These are phyloP conservation scores for Monilinia fructigena DNA, from an alignment of 2,329 filamentous ascomycete species.

Conservation along the genomic window DNA sequence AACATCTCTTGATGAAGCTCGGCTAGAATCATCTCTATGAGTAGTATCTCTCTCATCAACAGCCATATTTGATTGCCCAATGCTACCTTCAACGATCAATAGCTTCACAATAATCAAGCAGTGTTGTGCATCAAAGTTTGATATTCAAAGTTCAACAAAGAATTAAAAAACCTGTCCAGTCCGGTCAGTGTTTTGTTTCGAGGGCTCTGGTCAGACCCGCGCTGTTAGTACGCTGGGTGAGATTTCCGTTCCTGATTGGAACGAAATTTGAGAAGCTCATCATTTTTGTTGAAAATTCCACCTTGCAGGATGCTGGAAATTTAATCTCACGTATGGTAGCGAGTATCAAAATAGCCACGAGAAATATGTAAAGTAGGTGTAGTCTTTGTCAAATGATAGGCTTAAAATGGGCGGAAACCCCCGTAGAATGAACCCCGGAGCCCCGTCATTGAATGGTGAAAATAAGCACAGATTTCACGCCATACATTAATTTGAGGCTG, in stretches of 20 bases:
- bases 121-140: not conserved
- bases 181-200: not conserved
- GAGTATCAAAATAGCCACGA: not conserved
- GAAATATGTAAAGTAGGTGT: not conserved
- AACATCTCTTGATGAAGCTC: constrained; percentile 12
- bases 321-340: not conserved
- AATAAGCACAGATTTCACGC: constrained; percentile 15
- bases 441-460: constrained; percentile 18
- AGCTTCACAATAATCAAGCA: not conserved
- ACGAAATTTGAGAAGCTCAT: constrained; percentile 9
- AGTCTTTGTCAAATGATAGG: not conserved
- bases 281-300: constrained; percentile 11
- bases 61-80: constrained; percentile 6
- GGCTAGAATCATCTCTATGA: constrained; percentile 7
- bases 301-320: constrained; percentile 1
- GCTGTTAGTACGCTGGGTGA: not conserved
- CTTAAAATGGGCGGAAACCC: not conserved
- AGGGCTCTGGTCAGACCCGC: not conserved
- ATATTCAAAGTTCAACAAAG: not conserved
- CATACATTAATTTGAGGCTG: constrained; percentile 16
- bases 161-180: not conserved
- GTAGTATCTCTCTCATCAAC: constrained; percentile 9
- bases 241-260: not conserved
- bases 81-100: not conserved
- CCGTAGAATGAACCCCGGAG: not conserved